Percentiles rank a stretch among this genome's conserved stretches.
These are phyloP conservation scores for Leccinum subgranulosum DNA, from an alignment of 768 basidiomycete species.

Conservation along the genomic window DNA sequence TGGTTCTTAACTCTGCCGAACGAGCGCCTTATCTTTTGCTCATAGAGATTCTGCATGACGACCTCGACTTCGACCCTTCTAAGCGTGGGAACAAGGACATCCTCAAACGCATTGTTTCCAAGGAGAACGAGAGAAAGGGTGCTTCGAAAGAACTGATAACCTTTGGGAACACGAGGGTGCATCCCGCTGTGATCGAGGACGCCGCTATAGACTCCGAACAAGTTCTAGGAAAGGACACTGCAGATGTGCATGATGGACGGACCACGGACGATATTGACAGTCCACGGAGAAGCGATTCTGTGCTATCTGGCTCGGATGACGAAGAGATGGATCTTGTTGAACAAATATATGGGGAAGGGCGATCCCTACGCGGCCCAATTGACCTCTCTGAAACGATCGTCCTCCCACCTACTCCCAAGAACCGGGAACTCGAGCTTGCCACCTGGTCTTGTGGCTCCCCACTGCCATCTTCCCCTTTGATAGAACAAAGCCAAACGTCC, in stretches of 20 bases:
- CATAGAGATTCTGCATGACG: slow-evolving; percentile 85
- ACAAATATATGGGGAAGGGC: slow-evolving; percentile 83
- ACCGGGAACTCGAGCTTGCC: slow-evolving; percentile 83
- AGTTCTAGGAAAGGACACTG: slow-evolving; percentile 28
- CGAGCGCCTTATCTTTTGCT: slow-evolving; percentile 90
- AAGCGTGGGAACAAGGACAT: slow-evolving; percentile 73
- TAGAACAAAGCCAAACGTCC: slow-evolving; percentile 35
- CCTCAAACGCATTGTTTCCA: slow-evolving; percentile 68
- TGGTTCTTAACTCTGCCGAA: slow-evolving; percentile 97
- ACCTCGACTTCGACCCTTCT: slow-evolving; percentile 88
- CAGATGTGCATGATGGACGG: slow-evolving; percentile 22
- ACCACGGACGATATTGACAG: slow-evolving; percentile 11
- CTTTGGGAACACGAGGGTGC: slow-evolving; percentile 32
- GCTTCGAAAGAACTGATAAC: slow-evolving; percentile 54
- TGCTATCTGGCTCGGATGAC: slow-evolving; percentile 40
- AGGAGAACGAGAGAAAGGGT: slow-evolving; percentile 60
- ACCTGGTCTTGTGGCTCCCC: slow-evolving; percentile 67
- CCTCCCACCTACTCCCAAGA: slow-evolving; percentile 78
- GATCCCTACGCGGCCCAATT: slow-evolving; percentile 68
- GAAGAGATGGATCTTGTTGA: slow-evolving; percentile 98
- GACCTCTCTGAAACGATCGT: slow-evolving; percentile 85
- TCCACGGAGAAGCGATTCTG: slow-evolving; percentile 19
- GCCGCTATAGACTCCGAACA: slow-evolving; percentile 30
- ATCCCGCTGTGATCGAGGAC: slow-evolving; percentile 19
- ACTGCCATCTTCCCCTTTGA: slow-evolving; percentile 45